Conservation (phyloP, 495 filamentous ascomycete genomes). For the Hamigera avellanea region DNA sequence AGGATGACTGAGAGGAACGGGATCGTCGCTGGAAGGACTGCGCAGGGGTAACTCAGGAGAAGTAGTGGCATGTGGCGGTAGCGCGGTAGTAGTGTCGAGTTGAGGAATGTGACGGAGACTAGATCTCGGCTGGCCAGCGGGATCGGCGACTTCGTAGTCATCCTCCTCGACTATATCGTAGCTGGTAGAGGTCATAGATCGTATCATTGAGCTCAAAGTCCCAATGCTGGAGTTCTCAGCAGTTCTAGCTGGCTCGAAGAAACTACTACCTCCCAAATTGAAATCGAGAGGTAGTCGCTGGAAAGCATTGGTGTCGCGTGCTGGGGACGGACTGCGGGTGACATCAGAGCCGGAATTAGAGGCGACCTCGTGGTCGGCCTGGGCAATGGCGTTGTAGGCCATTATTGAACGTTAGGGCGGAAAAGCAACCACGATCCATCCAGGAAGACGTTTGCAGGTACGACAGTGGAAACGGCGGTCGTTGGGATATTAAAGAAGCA, state of each 20-base stretch:
- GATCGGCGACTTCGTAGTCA: slow-evolving; percentile 23
- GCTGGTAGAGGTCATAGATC: slow-evolving; percentile 28
- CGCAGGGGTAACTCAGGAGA: slow-evolving; percentile 40
- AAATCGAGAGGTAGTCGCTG: slow-evolving; percentile 16
- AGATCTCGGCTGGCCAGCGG: slow-evolving; percentile 17
- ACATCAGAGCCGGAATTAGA: slow-evolving; percentile 24
- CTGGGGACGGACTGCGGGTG: slow-evolving; percentile 20
- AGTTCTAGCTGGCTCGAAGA: slow-evolving; percentile 15
- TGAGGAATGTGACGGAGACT: slow-evolving; percentile 21
- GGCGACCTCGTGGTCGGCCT: slow-evolving; percentile 27
- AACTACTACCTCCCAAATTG: slow-evolving; percentile 12
- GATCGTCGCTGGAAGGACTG: slow-evolving; percentile 46
- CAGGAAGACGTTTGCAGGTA: slow-evolving; percentile 1
- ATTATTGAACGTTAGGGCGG: slow-evolving; percentile 14
- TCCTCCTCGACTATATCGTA: slow-evolving; percentile 38
- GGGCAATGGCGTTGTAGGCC: slow-evolving; percentile 37
- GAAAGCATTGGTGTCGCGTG: slow-evolving; percentile 10
- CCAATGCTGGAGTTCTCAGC: slow-evolving; percentile 14
- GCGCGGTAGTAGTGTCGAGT: slow-evolving; percentile 18
- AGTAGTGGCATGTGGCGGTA: slow-evolving; percentile 12
- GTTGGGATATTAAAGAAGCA: not conserved
- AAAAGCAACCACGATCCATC: slow-evolving; percentile 7
- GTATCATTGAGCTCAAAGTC: slow-evolving; percentile 27
- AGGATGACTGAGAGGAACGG: slow-evolving; percentile 57
- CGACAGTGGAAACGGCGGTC: not conserved